Evolutionary conservation across 2,329 filamentous ascomycete genomes (phyloP).

Genomic region (Pseudogymnoascus sp.): DNA sequence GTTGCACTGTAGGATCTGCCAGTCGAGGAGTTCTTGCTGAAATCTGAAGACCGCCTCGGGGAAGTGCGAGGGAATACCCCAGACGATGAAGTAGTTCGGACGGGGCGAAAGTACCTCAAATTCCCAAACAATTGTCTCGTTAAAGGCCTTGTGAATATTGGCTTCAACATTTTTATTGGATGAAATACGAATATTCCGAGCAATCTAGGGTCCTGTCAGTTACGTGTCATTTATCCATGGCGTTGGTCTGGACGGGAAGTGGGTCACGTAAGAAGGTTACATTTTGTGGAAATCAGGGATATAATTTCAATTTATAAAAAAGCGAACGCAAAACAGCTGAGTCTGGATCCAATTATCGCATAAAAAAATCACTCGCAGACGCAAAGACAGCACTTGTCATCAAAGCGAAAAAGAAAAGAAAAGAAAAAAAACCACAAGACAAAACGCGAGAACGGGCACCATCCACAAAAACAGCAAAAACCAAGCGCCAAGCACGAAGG

Average conservation of each 20-base stretch:
- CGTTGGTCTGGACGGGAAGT: not conserved
- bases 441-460: not conserved
- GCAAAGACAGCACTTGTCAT: constrained; percentile 3
- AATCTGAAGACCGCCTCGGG: not conserved
- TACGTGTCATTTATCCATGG: too few relatives aligned
- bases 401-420: not conserved
- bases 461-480: not conserved
- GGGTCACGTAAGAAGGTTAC: not conserved
- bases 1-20: not conserved
- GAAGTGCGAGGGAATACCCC: not conserved
- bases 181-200: too few relatives aligned
- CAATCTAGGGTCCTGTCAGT: too few relatives aligned
- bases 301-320: not conserved
- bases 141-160: not conserved
- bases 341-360: not conserved
- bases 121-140: not conserved
- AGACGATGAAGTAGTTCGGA: not conserved
- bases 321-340: not conserved
- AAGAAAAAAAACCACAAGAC: not conserved
- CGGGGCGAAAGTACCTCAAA: not conserved
- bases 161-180: too few relatives aligned
- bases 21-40: not conserved
- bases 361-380: not conserved
- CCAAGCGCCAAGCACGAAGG: not conserved
- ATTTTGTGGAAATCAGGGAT: not conserved